Conservation (phyloP, 2,329 filamentous ascomycete genomes). For the Trichophyton equinum region DNA sequence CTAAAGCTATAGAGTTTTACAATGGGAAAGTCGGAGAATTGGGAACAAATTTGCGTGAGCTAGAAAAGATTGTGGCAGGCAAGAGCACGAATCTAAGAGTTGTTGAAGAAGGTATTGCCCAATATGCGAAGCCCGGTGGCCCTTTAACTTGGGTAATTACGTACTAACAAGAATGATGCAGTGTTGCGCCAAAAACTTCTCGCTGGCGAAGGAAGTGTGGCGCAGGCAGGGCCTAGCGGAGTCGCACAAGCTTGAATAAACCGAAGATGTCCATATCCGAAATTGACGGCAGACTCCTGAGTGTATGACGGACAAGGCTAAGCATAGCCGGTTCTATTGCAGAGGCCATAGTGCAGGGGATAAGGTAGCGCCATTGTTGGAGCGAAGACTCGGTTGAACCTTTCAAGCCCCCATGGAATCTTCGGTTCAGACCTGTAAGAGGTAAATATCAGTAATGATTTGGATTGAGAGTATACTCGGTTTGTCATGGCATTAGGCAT, state of each 20-base stretch:
- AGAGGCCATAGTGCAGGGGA: neutral
- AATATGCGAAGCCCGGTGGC: neutral
- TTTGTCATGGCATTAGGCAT: neutral
- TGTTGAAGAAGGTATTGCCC: conserved; percentile 66
- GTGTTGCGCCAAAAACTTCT: conserved; percentile 43
- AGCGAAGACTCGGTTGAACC: neutral
- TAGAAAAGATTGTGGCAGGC: conserved; percentile 55
- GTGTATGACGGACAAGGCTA: neutral
- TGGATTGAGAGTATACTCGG: neutral
- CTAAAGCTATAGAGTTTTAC: conserved; percentile 55
- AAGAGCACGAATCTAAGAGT: conserved; percentile 78
- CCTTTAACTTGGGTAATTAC: neutral
- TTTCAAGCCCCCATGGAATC: neutral
- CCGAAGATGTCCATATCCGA: neutral
- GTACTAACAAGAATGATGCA: conserved; percentile 15
- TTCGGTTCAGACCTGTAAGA: neutral
- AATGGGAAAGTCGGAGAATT: conserved; percentile 55
- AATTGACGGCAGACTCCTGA: too few species aligned
- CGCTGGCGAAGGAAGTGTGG: conserved; percentile 28
- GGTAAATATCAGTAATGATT: neutral
- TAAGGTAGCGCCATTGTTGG: neutral
- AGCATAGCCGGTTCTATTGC: neutral
- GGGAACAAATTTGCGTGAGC: conserved; percentile 50
- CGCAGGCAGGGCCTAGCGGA: conserved; percentile 22
- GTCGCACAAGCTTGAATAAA: conserved; percentile 3